Base-by-base conservation (phyloP, 805 yeast genomes). In the Candida loeiensis region DNA sequence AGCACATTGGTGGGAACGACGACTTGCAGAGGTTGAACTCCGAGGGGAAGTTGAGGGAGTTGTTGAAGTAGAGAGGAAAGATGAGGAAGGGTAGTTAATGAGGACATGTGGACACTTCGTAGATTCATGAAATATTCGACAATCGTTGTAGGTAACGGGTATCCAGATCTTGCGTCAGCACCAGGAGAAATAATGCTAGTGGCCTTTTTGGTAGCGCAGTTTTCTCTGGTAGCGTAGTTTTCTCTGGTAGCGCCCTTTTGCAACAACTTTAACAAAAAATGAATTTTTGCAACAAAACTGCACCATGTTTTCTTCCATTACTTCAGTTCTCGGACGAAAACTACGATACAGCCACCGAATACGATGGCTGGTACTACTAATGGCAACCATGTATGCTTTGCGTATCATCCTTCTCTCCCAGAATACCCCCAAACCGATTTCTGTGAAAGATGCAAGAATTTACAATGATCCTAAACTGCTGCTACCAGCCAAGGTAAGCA, bases 1-100 rank as follows among this genome's bases (percentile, higher is more conserved):
- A 63, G 45, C 68, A 63, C 45, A 54, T 64, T 41, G 70, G 70
- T 8, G 70, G 70, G 7, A 62, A 64, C 45, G 60, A 66, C 11
- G 65, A 60, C 40, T 44, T 64, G 34, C 68, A 64, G 43, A 51
- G 45, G 8, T 56, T 64, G 47, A 37, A 54, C 26, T 39, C 45
- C 3, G 32, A 42, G 24, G 63, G 56, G 30, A 46, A 59, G 48
- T 58, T 63, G 44, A 37, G 22, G 25, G 20, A 30, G 21, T 14
- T 38, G 28, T 30, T 30, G 21, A 5, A 12, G 7, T 16, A 16
- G 31, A 5, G 8, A 13, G 6, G 8, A 15, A 27, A 13, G 14
- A n/a, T n/a, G n/a, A n/a, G n/a, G n/a, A n/a, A n/a, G n/a, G n/a
- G n/a, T n/a, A n/a, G n/a, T n/a, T n/a, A n/a, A n/a, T n/a, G n/a